Conservation (phyloP, 1,284 basidiomycete species). For the Cystobasidiaceae sp. region DNA sequence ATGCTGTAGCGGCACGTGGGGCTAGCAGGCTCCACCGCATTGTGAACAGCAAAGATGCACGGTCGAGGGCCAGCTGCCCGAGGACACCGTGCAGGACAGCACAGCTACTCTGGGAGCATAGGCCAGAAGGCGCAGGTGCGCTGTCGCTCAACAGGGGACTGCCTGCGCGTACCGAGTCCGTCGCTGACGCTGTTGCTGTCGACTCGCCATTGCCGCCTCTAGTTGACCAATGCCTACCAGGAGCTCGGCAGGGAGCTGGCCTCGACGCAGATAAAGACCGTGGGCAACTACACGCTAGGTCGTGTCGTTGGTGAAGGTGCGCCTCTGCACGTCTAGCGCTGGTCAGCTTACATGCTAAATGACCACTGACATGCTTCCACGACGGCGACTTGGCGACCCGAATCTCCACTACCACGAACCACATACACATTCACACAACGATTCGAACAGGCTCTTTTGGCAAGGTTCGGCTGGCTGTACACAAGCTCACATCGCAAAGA, state of each 20-base stretch:
- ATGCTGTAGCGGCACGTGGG: too few species aligned
- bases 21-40: too few species aligned
- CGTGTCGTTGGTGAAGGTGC: conserved; percentile 96
- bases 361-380: too few species aligned
- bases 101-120: conserved; percentile 27
- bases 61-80: not conserved
- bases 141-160: too few species aligned
- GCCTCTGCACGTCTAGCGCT: too few species aligned
- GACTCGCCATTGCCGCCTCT: too few species aligned
- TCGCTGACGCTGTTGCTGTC: too few species aligned
- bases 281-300: conserved; percentile 93
- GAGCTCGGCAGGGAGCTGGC: conserved; percentile 92
- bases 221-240: conserved; percentile 91
- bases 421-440: not conserved
- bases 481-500: conserved; percentile 51
- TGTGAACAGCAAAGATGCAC: too few species aligned
- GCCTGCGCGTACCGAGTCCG: too few species aligned
- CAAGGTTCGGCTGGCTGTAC: conserved; percentile 42
- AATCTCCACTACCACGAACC: too few species aligned
- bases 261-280: conserved; percentile 77
- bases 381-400: too few species aligned
- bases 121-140: conserved; percentile 30
- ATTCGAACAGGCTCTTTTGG: conserved; percentile 42
- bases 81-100: conserved; percentile 22
- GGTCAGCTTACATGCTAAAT: too few species aligned